Evolutionary conservation across 2,329 filamentous ascomycete genomes (phyloP), one percentile per base, ranked within the genome.

Genomic region (Teratosphaeria nubilosa): DNA sequence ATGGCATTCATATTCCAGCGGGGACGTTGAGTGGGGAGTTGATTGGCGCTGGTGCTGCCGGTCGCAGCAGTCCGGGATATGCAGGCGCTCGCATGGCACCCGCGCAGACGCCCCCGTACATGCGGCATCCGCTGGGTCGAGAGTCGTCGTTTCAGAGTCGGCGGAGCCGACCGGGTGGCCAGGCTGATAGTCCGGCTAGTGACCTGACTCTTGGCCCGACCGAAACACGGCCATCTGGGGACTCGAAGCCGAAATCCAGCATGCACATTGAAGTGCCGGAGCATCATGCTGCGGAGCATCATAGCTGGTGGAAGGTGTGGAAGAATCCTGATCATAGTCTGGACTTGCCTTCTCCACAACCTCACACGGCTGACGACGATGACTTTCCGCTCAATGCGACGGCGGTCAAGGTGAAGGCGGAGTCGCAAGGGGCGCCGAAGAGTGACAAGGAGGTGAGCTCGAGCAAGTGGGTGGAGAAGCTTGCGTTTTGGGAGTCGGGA

Each of bases 271-370:
- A 76, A 68, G 37, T 70, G 65, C 61, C 69, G 63, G 24, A 54
- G 10, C 62, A 63, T 2, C 59, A 57, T 50, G 53, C 41, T 14
- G 60, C 24, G 59, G 60, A 22, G 25, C 51, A 48, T 24, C 16
- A 34, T 14, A 55, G 53, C 34, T 48, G 48, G 13, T 65, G 62
- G 68, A 65, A 59, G 56, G 63, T 73, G 53, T 74, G 74, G 72
- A 70, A 70, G 55, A 68, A 65, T 58, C 67, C 70, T 53, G 67
- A 69, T 56, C 54, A 64, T 7, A 59, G 63, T 6, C 54, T 72
- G 3, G 71, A 70, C 13, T 71, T 78, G 57, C 74, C 75, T 27
- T 78, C 76, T 55, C 77, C 77, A 4, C 74, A 77, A 65, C 76
- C 76, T 9, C 66, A 73, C 30, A 58, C 63, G 5, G 62, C 60